These are phyloP conservation scores for Diaporthe ampelina DNA, from an alignment of 2,329 filamentous ascomycete species.

Conservation along the genomic window DNA sequence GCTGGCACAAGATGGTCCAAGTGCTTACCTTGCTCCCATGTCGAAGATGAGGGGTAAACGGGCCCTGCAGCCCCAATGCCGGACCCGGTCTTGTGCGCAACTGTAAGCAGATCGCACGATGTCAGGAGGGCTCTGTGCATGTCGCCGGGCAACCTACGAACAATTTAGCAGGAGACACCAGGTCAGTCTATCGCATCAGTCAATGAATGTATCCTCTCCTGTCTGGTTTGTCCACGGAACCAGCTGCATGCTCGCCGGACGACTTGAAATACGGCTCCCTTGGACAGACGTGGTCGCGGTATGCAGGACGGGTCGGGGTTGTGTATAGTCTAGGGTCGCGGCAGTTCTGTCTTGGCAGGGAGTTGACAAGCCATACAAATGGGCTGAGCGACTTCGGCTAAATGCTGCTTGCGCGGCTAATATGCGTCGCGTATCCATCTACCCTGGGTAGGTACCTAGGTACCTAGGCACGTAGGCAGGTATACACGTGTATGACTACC, in stretches of 20 bases:
- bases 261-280: background rate
- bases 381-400: conserved; percentile 16
- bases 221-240: no score
- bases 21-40: conserved; percentile 27
- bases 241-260: background rate
- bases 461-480: no score
- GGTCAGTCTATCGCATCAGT: background rate
- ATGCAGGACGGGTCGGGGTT: background rate
- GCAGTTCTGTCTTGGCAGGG: background rate
- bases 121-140: no score
- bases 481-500: no score
- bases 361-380: background rate
- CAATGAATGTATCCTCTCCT: background rate
- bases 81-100: background rate
- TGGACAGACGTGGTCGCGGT: background rate
- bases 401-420: conserved; percentile 13
- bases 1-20: conserved; percentile 7
- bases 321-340: background rate
- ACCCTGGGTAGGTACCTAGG: no score
- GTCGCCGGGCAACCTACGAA: no score
- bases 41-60: conserved; percentile 40
- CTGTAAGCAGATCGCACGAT: no score
- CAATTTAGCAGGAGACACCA: background rate
- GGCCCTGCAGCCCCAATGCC: conserved; percentile 14
- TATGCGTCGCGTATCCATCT: background rate